Base-by-base conservation (phyloP, 345 rosid genomes). In the Eucalyptus camaldulensis region DNA sequence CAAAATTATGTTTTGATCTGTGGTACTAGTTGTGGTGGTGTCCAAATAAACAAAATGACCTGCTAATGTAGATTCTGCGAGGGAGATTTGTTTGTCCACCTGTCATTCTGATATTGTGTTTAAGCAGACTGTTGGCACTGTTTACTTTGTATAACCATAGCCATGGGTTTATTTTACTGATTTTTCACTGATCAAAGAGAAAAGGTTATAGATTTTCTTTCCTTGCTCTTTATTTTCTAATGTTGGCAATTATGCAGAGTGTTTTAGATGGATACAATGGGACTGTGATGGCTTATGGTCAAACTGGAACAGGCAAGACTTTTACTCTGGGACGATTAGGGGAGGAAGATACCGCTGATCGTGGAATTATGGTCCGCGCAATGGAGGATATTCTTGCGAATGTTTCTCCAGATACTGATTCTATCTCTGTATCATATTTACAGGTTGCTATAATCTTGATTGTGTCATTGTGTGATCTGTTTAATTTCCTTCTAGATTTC, bases 231-330 rank as follows among this genome's bases (percentile, higher is more conserved):
- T 76, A 40, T 76, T 76, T 76, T 76, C 47, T 76, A 7, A 76
- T 76, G 47, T 90, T 88, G 85, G 72, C 31, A 54, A 50, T 47
- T 89, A 86, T 91, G 87, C 89, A 98, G 99, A 96, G 99, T 92
- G 99, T 97, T 91, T 94, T 98, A 88, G 99, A 95, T 93, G 99
- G 99, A 87, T 98, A 98, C 93, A 98, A 98, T 88, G 99, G 99
- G 80, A 96, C 99, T 29, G 96, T 98, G 49, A 97, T 98, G 99
- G 99, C 99, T 83, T 98, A 98, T 92, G 99, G 99, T 72, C 99
- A 98, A 93, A 98, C 99, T 27, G 99, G 99, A 88, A 98, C 99
- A 2, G 99, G 99, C 15, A 98, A 98, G 90, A 98, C 99, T 81
- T 96, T 96, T 91, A 98, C 99, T 65, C 96, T 98, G 65, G 99